Evolutionary conservation across 225 moss, liverwort and hornwort genomes (phyloP), one percentile per base, ranked within the genome.

Genomic region (Takakia lepidozioides): DNA sequence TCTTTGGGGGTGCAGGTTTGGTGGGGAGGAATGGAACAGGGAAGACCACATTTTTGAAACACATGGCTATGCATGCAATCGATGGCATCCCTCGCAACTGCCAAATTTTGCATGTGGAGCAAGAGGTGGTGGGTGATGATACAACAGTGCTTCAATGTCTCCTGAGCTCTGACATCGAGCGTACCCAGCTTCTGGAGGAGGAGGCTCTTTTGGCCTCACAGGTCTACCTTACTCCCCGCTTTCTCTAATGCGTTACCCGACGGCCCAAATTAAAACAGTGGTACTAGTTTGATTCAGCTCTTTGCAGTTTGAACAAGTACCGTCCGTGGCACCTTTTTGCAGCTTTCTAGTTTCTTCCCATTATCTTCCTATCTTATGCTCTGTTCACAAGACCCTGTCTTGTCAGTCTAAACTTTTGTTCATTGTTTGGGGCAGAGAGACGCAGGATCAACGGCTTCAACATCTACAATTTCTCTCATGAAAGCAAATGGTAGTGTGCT

Each of bases 1-100:
- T 27, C 24, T 43, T 8, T 43, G 21, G 8, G 43, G 7, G 57
- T 42, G 53, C 61, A 93, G 88, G 93, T 46, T 76, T 99, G 50
- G 98, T 99, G 25, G 98, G 98, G 48, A 99, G 98, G 67, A 99
- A 99, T 34, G 98, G 98, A 26, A 99, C 98, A 52, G 98, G 98
- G 21, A 99, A 98, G 58, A 98, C 98, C 29, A 87, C 85, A 45
- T 60, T 99, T 22, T 69, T 99, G 73, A 99, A 99, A 81, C 84
- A 99, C 63, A 85, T 99, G 91, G 98, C 98, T 37, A 73, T 83
- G 73, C 98, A 99, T 68, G 67, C 81, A 39, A 91, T 99, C 38
- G 98, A 99, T 29, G 98, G 98, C 16, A 99, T 89, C 49, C 91
- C 91, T 25, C 87, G 83, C 35, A 99, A 91, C 26, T 99, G 98